A percentile compares a stretch with the other conserved stretches of the same genome.
Conservation (phyloP, 257 asterid genomes). For the Ilex aquifolium region DNA sequence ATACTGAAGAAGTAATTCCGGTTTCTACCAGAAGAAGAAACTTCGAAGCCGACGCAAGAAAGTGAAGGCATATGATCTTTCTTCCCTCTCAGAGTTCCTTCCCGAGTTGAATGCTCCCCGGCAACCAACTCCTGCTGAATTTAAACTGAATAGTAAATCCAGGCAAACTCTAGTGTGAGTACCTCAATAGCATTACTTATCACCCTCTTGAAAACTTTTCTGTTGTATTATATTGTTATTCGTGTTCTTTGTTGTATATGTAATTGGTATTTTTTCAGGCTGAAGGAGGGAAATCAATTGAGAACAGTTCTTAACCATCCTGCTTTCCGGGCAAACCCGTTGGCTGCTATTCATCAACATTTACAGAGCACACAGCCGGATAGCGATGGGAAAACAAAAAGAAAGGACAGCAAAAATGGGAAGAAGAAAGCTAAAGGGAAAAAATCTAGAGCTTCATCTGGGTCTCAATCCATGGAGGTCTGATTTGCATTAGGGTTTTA, state of each 20-base stretch:
- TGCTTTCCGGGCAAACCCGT: constrained; percentile 56
- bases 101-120: constrained; percentile 47
- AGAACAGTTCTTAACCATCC: constrained; percentile 56
- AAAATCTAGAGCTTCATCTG: constrained; percentile 30
- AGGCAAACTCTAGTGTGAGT: constrained; percentile 66
- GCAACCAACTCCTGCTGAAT: constrained; percentile 27
- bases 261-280: constrained; percentile 28
- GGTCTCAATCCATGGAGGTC: constrained; percentile 49
- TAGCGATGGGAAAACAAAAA: constrained; percentile 43
- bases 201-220: not conserved
- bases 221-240: not conserved
- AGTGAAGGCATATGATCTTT: constrained; percentile 63
- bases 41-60: constrained; percentile 48
- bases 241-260: not conserved
- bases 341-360: constrained; percentile 65
- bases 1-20: constrained; percentile 6
- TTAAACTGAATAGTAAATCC: constrained; percentile 59
- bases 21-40: constrained; percentile 40
- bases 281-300: constrained; percentile 61
- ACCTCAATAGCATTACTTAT: not conserved
- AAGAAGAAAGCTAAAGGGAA: constrained; percentile 44
- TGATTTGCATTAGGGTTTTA: constrained; percentile 5
- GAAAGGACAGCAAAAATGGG: constrained; percentile 29
- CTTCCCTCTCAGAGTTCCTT: constrained; percentile 62
- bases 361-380: constrained; percentile 67